These are phyloP conservation scores for Termitomyces eurrhizus DNA, from an alignment of 768 basidiomycete species.

Conservation along the genomic window DNA sequence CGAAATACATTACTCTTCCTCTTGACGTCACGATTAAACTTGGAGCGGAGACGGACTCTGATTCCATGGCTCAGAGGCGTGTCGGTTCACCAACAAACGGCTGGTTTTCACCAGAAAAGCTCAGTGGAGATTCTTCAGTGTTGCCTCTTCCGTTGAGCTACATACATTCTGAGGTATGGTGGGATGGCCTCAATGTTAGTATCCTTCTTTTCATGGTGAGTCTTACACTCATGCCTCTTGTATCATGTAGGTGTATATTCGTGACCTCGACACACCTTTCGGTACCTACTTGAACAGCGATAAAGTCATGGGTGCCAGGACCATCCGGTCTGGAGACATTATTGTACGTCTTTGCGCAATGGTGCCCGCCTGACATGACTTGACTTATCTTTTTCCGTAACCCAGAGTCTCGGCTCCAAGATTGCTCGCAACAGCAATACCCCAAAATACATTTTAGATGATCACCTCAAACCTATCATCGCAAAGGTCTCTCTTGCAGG, in stretches of 20 bases:
- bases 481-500: conserved; percentile 35
- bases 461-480: conserved; percentile 43
- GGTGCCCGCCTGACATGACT: conserved; percentile 6
- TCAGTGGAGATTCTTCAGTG: conserved; percentile 21
- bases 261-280: conserved; percentile 41
- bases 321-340: conserved; percentile 38
- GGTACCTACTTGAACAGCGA: conserved; percentile 47
- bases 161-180: conserved; percentile 46
- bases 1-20: conserved; percentile 32
- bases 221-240: conserved; percentile 3
- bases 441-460: conserved; percentile 34
- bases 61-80: conserved; percentile 15
- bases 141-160: conserved; percentile 38
- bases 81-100: conserved; percentile 32
- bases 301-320: conserved; percentile 32
- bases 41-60: conserved; percentile 21
- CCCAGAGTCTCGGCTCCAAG: conserved; percentile 36
- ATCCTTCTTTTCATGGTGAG: background rate
- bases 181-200: conserved; percentile 36
- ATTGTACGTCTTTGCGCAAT: conserved; percentile 30
- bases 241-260: conserved; percentile 39
- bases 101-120: conserved; percentile 33
- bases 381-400: conserved; percentile 5
- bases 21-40: conserved; percentile 27
- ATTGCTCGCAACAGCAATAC: conserved; percentile 36